Evolutionary conservation across 495 filamentous ascomycete species (phyloP).

Genomic region (Amorphotheca resinae): DNA sequence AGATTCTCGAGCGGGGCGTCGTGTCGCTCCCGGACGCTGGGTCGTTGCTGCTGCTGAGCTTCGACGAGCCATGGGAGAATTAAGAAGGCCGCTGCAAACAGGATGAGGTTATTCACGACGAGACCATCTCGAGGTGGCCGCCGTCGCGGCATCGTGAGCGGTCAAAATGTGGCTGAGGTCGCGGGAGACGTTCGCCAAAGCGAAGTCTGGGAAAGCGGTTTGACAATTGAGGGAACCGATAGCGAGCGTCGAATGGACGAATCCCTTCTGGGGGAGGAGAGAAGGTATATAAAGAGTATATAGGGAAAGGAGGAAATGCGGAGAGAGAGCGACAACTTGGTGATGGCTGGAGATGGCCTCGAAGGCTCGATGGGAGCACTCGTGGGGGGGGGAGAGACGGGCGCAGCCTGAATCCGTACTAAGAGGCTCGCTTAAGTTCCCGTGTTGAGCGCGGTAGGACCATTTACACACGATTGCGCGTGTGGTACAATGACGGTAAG

Average conservation of each 20-base stretch:
- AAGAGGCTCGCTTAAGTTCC: too few relatives aligned
- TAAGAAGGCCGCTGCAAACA: constrained; percentile 33
- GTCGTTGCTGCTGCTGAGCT: constrained; percentile 48
- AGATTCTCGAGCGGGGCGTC: constrained; percentile 23
- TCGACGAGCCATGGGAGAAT: constrained; percentile 40
- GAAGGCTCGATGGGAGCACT: too few relatives aligned
- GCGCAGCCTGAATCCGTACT: too few relatives aligned
- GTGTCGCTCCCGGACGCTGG: constrained; percentile 13
- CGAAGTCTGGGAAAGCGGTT: neutral
- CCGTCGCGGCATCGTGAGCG: constrained; percentile 38
- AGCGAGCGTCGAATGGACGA: neutral
- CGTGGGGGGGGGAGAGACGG: too few relatives aligned
- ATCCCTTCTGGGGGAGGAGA: too few relatives aligned
- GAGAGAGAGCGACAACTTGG: too few relatives aligned
- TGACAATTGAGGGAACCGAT: neutral
- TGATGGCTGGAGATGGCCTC: neutral
- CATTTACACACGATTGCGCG: too few relatives aligned
- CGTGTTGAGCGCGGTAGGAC: too few relatives aligned
- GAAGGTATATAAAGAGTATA: too few relatives aligned
- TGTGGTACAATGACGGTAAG: too few relatives aligned
- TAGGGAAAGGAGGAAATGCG: too few relatives aligned
- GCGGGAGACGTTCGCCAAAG: constrained; percentile 6
- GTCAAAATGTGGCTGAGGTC: constrained; percentile 17
- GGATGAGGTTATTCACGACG: constrained; percentile 30
- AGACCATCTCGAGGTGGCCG: constrained; percentile 40